phyloP scores from a whole-genome alignment of 2,329 filamentous ascomycete genomes.

The Ophiostoma himal-ulmi region DNA sequence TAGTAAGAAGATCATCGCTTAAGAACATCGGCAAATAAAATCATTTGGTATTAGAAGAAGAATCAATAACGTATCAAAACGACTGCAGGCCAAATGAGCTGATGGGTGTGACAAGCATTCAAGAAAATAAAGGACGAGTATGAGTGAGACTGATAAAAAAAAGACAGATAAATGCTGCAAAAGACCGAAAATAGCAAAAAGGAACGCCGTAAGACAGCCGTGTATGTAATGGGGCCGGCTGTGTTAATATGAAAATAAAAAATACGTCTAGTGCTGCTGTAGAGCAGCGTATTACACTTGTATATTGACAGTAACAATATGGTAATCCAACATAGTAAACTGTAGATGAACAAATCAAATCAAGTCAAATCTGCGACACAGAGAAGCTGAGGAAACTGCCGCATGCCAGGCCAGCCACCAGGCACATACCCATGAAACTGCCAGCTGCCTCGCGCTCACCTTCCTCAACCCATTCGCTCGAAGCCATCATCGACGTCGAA shows the following conservation, averaged over 20 bases:
- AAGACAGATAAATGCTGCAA: not conserved
- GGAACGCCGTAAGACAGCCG: slow-evolving; percentile 1
- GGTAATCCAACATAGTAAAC: not conserved
- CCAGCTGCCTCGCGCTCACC: slow-evolving; percentile 83
- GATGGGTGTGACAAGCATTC: not conserved
- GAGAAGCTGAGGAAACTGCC: slow-evolving; percentile 90
- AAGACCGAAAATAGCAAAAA: not conserved
- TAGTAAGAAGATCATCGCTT: too few species aligned
- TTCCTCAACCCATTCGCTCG: slow-evolving; percentile 71
- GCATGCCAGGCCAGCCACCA: slow-evolving; percentile 74
- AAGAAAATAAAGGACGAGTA: not conserved
- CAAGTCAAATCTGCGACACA: slow-evolving; percentile 46
- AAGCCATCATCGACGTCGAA: slow-evolving; percentile 86
- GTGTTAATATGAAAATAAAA: not conserved
- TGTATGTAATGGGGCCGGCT: not conserved
- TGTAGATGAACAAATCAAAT: not conserved
- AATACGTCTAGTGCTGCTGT: not conserved
- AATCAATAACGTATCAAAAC: not conserved
- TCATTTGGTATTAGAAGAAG: not conserved
- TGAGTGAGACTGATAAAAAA: not conserved
- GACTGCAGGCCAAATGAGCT: not conserved
- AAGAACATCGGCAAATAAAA: too few species aligned
- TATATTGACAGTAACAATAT: not conserved
- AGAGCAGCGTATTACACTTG: not conserved
- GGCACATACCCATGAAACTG: slow-evolving; percentile 85